Percentiles rank a stretch among this genome's conserved stretches.
These are phyloP conservation scores for Thelonectria rubi DNA, from an alignment of 2,329 filamentous ascomycete species.

Conservation along the genomic window DNA sequence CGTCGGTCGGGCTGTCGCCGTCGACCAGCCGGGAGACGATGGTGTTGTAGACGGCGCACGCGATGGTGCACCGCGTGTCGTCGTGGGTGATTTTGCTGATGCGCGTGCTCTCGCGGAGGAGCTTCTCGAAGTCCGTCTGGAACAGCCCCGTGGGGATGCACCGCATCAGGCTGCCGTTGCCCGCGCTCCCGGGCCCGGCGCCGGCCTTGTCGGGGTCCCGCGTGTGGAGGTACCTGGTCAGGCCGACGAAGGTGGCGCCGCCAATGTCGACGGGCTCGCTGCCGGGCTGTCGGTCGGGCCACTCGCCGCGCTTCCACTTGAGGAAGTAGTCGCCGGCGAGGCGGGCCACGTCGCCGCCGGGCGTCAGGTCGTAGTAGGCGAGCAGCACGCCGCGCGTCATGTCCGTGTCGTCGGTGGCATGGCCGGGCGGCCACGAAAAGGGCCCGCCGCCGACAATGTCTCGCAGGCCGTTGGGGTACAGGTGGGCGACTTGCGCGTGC, in stretches of 20 bases:
- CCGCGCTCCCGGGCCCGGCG: constrained; percentile 50
- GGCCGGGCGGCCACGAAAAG: constrained; percentile 54
- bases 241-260: constrained; percentile 40
- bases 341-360: constrained; percentile 43
- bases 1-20: constrained; percentile 36
- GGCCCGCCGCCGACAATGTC: constrained; percentile 56
- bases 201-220: constrained; percentile 47
- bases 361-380: constrained; percentile 48
- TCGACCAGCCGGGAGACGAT: constrained; percentile 48
- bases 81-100: constrained; percentile 54
- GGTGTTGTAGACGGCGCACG: constrained; percentile 53
- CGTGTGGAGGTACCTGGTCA: constrained; percentile 42
- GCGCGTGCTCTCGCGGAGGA: constrained; percentile 46
- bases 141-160: constrained; percentile 58
- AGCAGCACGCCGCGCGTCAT: constrained; percentile 56
- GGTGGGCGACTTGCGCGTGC: constrained; percentile 45
- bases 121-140: constrained; percentile 36
- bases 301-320: constrained; percentile 53
- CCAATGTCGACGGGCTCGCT: constrained; percentile 52
- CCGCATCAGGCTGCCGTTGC: constrained; percentile 59
- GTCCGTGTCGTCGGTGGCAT: constrained; percentile 60
- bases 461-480: constrained; percentile 50
- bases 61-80: constrained; percentile 46
- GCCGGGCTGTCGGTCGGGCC: constrained; percentile 51
- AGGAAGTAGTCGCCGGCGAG: constrained; percentile 52